Evolutionary conservation across 805 yeast genomes (phyloP).

Genomic region (Saccharomycopsis synnaedendra): DNA sequence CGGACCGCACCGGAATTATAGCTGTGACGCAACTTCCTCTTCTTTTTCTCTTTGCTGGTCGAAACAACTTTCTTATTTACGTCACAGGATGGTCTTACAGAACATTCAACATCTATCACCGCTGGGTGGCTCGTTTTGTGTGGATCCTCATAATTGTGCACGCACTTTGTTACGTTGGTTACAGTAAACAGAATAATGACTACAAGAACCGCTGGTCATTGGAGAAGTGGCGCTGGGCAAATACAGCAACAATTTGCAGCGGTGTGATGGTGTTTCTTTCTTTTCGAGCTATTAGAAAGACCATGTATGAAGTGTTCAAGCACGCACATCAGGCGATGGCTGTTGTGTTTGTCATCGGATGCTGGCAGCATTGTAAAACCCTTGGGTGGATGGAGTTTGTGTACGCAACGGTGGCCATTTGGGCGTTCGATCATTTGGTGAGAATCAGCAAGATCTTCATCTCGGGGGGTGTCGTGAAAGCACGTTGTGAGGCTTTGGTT

Average conservation of each 20-base stretch:
- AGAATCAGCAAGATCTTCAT: slow-evolving; percentile 25
- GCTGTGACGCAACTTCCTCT: slow-evolving; percentile 29
- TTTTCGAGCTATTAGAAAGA: slow-evolving; percentile 23
- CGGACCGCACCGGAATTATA: slow-evolving; percentile 37
- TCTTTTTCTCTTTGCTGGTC: slow-evolving; percentile 24
- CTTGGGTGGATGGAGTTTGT: slow-evolving; percentile 33
- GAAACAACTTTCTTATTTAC: slow-evolving; percentile 24
- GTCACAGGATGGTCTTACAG: slow-evolving; percentile 26
- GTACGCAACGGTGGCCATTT: slow-evolving; percentile 26
- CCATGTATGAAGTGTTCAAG: slow-evolving; percentile 35
- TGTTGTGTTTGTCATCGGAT: slow-evolving; percentile 30
- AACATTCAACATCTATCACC: slow-evolving; percentile 26
- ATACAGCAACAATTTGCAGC: slow-evolving; percentile 24
- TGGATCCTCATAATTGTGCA: slow-evolving; percentile 29
- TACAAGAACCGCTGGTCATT: slow-evolving; percentile 27
- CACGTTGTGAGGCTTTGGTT: slow-evolving; percentile 18
- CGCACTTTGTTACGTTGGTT: slow-evolving; percentile 27
- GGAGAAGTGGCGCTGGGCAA: slow-evolving; percentile 34
- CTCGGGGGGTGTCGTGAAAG: slow-evolving; percentile 21
- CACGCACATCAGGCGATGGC: slow-evolving; percentile 31
- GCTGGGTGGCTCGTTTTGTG: slow-evolving; percentile 31
- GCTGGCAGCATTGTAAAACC: slow-evolving; percentile 36
- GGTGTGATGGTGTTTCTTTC: slow-evolving; percentile 24
- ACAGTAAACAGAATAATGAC: slow-evolving; percentile 26
- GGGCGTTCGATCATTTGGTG: slow-evolving; percentile 31